Conservation (phyloP, 2,329 filamentous ascomycete species). For the Anthostomella pinea region DNA sequence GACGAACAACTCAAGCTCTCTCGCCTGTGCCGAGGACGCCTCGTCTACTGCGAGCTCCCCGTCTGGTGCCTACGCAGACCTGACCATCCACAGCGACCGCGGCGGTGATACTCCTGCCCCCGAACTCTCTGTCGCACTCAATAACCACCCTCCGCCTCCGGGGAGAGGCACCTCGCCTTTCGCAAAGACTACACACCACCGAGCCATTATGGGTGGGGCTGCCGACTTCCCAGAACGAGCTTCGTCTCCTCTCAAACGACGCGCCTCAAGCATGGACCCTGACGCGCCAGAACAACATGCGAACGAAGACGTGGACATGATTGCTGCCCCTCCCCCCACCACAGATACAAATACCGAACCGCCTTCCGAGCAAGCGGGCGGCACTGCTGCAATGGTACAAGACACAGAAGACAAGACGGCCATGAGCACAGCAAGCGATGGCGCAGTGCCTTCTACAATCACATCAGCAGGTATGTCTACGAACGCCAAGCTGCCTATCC, state of each 20-base stretch:
- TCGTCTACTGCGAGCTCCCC: slow-evolving; percentile 58
- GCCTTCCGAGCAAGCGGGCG: slow-evolving; percentile 4
- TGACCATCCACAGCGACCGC: slow-evolving; percentile 55
- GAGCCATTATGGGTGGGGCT: slow-evolving; percentile 59
- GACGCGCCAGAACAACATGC: slow-evolving; percentile 37
- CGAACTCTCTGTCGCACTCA: slow-evolving; percentile 42
- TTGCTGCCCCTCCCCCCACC: slow-evolving; percentile 26
- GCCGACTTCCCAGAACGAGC: slow-evolving; percentile 57
- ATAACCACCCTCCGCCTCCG: no score
- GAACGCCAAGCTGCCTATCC: neutral
- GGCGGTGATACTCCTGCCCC: slow-evolving; percentile 40
- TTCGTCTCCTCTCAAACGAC: slow-evolving; percentile 63
- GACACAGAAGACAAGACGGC: slow-evolving; percentile 3
- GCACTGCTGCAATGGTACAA: neutral
- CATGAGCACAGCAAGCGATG: slow-evolving; percentile 2
- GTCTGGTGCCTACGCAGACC: slow-evolving; percentile 54
- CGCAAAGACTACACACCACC: slow-evolving; percentile 44
- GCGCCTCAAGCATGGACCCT: slow-evolving; percentile 60
- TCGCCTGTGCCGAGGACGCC: slow-evolving; percentile 47
- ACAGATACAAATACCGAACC: slow-evolving; percentile 8
- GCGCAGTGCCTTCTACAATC: slow-evolving; percentile 4
- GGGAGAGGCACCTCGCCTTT: slow-evolving; percentile 52
- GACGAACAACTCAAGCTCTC: slow-evolving; percentile 39
- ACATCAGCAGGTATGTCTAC: slow-evolving; percentile 12
- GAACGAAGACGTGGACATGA: slow-evolving; percentile 47